Evolutionary conservation across 176 grass and related monocot genomes (phyloP).

Genomic region (Oryza brachyantha): DNA sequence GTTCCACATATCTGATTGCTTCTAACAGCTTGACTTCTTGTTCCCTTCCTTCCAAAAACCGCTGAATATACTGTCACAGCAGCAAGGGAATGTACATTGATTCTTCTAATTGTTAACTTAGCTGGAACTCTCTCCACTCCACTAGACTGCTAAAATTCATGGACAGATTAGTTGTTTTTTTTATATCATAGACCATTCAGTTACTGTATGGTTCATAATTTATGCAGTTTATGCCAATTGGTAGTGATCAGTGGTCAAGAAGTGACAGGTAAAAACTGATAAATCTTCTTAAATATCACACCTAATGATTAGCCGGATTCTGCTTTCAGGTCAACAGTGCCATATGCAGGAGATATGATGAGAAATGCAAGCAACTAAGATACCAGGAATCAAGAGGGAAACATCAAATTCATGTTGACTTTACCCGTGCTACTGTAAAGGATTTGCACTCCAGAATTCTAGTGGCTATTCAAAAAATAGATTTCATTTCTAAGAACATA

Average conservation of each 20-base stretch:
- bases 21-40: background rate
- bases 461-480: conserved; percentile 67
- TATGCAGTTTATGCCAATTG: background rate
- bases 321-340: conserved; percentile 53
- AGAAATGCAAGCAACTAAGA: conserved; percentile 49
- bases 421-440: conserved; percentile 59
- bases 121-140: background rate
- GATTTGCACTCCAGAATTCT: conserved; percentile 74
- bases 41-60: background rate
- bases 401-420: conserved; percentile 39
- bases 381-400: conserved; percentile 55
- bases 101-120: background rate
- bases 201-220: background rate
- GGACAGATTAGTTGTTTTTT: background rate
- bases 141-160: background rate
- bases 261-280: background rate
- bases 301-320: background rate
- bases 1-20: background rate
- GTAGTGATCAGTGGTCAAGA: too few species aligned
- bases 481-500: conserved; percentile 62
- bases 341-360: conserved; percentile 59
- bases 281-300: background rate
- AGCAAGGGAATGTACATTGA: too few species aligned
- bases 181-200: background rate
- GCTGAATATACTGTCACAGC: background rate